phyloP scores from a whole-genome alignment of 2,329 filamentous ascomycete species.

The Sporothrix euskadiensis region DNA sequence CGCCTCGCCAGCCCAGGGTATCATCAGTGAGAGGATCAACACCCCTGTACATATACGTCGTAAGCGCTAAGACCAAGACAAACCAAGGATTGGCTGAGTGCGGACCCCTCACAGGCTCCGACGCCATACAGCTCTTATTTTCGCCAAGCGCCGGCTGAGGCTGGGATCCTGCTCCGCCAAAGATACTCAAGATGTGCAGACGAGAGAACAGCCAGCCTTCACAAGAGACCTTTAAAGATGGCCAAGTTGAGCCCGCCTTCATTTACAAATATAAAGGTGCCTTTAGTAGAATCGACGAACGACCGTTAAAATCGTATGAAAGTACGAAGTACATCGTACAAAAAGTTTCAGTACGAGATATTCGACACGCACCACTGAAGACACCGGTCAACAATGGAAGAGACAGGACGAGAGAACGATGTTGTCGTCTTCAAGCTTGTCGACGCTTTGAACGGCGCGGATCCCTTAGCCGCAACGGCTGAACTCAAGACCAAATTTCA shows the following conservation, averaged over 20 bases:
- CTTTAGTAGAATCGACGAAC: neutral
- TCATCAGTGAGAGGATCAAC: neutral
- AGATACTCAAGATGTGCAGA: neutral
- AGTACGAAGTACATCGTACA: too few relatives aligned
- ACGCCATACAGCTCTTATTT: neutral
- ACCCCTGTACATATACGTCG: neutral
- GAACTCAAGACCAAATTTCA: conserved; percentile 17
- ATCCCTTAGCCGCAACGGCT: neutral
- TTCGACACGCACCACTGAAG: neutral
- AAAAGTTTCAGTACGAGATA: neutral
- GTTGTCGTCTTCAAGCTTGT: conserved; percentile 19
- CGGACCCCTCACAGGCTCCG: conserved; percentile 8
- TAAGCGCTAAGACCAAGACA: neutral
- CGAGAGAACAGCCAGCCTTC: neutral
- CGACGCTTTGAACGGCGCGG: neutral
- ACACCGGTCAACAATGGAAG: neutral
- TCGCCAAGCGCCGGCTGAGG: neutral
- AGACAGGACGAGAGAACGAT: neutral
- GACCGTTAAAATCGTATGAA: neutral
- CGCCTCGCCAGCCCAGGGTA: conserved; percentile 1
- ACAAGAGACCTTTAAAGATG: neutral
- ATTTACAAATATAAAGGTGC: neutral
- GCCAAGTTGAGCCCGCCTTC: neutral
- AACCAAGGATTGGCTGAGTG: neutral
- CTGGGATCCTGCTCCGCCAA: neutral